phyloP scores from a whole-genome alignment of 73 alveolate species.

The Paramecium caudatum region DNA sequence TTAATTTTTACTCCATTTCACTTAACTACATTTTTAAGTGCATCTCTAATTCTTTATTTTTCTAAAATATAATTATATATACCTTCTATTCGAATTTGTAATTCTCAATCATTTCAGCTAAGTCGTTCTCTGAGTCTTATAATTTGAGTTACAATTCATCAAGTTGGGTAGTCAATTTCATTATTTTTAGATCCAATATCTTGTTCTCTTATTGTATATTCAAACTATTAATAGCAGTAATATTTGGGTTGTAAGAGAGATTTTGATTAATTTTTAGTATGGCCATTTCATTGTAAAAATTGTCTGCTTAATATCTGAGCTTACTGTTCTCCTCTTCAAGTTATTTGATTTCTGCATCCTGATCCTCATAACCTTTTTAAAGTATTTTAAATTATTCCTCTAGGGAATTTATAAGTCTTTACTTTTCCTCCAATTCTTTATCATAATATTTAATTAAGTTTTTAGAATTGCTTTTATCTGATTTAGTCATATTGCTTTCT shows the following conservation, averaged over 20 bases:
- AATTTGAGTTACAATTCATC: not conserved
- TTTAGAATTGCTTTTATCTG: not conserved
- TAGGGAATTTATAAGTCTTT: not conserved
- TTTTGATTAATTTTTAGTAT: not conserved
- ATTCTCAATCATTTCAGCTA: conserved; percentile 21
- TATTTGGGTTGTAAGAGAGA: not conserved
- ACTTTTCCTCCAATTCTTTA: conserved; percentile 23
- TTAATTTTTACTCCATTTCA: not conserved
- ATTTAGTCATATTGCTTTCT: not conserved
- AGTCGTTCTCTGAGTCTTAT: conserved; percentile 14
- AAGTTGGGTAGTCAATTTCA: not conserved
- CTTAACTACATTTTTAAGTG: not conserved
- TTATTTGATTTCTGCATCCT: not conserved
- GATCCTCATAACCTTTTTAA: conserved; percentile 30
- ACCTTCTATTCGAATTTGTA: not conserved
- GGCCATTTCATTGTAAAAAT: not conserved
- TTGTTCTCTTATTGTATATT: conserved; percentile 17
- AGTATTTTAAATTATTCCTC: conserved; percentile 31
- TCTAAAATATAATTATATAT: not conserved
- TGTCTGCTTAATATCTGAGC: not conserved
- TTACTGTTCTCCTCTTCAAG: conserved; percentile 12
- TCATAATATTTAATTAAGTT: not conserved
- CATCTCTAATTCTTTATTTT: conserved; percentile 10
- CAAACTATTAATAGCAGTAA: not conserved
- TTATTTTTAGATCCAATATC: not conserved